Base-by-base conservation (phyloP, 139 green algal species). In the Chlamydomonas sphaeroides region DNA sequence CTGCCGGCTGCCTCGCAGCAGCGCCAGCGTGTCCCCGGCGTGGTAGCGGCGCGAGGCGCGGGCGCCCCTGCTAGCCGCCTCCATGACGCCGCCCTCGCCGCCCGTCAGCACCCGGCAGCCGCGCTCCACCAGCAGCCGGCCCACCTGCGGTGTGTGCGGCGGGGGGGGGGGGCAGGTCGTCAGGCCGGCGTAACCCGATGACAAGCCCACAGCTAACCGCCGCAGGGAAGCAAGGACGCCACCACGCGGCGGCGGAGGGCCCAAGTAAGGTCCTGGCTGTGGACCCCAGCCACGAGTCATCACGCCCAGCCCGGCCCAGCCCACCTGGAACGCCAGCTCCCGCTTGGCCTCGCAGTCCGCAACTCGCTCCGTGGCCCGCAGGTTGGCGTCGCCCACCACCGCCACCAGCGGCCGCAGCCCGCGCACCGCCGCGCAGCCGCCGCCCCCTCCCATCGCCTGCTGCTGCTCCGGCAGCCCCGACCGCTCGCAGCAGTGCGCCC, bases 61-160 rank as follows among this genome's bases (percentile, higher is more conserved):
- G 6, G 65, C 65, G 21, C 48, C 63, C 15, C 78, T 61, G 42
- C 67, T 18, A 14, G 84, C 76, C 5, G 68, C 68, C 51, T 59
- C 63, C 84, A 88, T 88, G n/a, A 88, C 84, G 23, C 84, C 76
- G 25, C 68, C 59, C 32, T 80, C n/a, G 28, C 84, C 84, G 5
- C 84, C 76, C 18, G 84, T 88, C 38, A 85, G n/a, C 59, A 85
- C 84, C 3, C 48, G 33, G 68, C 30, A 79, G n/a, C 84, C 76
- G 28, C 59, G 48, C 11, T 81, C 76, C 36, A 71, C 69, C 38
- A 88, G 61, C n/a, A 25, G 28, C 1, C 68, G 68, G 2, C 84
- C 84, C 20, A 85, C 48, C 84, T 88, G 74, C 20, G 36, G 18
- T 26, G n/a, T n/a, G n/a, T n/a, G n/a, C n/a, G n/a, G n/a, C n/a